Conservation (phyloP, 257 asterid genomes). For the Nemophila menziesii region DNA sequence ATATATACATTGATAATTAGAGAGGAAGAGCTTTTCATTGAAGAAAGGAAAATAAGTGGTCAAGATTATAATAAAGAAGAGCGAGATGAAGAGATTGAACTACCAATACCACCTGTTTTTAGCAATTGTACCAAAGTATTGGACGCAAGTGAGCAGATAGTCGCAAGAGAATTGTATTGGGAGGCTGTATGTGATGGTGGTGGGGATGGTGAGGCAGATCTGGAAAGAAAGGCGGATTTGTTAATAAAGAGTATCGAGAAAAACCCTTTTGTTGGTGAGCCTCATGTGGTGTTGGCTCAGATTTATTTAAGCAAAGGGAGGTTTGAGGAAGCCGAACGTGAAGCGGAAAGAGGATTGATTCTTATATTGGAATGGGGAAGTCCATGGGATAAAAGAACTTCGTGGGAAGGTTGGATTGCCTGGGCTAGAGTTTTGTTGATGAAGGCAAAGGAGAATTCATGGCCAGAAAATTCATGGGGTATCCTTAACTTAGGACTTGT, state of each 20-base stretch:
- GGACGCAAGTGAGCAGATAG: constrained; percentile 36
- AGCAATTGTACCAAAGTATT: constrained; percentile 35
- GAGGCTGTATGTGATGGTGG: constrained; percentile 46
- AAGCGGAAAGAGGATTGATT: constrained; percentile 54
- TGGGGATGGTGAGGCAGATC: constrained; percentile 18
- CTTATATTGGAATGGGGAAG: constrained; percentile 82
- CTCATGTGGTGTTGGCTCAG: constrained; percentile 58
- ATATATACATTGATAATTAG: constrained; percentile 42
- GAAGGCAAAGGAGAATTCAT: constrained; percentile 50
- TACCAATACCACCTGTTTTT: constrained; percentile 63
- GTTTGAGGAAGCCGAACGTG: constrained; percentile 53
- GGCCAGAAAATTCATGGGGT: constrained; percentile 63
- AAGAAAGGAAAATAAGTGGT: constrained; percentile 10
- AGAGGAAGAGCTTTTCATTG: constrained; percentile 43
- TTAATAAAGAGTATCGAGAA: constrained; percentile 39
- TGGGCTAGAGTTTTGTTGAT: constrained; percentile 63
- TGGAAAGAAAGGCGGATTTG: constrained; percentile 47
- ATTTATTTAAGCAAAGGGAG: constrained; percentile 42
- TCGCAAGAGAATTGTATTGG: constrained; percentile 71
- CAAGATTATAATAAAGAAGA: not conserved
- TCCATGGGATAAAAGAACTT: constrained; percentile 92
- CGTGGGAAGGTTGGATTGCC: constrained; percentile 91
- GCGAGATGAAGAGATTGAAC: constrained; percentile 52
- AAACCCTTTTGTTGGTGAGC: constrained; percentile 76
- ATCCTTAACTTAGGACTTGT: constrained; percentile 77